Conservation (phyloP, 257 asterid genomes). For the Verbena officinalis region DNA sequence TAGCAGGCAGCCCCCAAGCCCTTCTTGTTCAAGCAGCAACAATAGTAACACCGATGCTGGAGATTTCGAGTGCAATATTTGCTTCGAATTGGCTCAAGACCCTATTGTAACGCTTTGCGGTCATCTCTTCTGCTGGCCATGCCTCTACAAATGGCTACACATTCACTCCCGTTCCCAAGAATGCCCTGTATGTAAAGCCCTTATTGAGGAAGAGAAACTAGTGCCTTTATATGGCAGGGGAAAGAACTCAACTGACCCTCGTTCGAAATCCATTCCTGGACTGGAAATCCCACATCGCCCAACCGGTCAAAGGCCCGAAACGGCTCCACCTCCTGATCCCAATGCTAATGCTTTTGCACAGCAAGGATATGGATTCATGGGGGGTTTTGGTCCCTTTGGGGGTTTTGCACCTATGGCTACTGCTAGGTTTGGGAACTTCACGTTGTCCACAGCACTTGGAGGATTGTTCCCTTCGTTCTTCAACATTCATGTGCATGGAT, state of each 20-base stretch:
- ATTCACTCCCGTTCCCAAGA: constrained; percentile 44
- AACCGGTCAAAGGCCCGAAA: constrained; percentile 58
- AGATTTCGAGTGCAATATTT: constrained; percentile 49
- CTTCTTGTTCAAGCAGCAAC: constrained; percentile 34
- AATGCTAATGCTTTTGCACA: constrained; percentile 45
- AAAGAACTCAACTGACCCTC: constrained; percentile 40
- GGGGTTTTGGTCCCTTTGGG: constrained; percentile 53
- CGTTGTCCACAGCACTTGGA: constrained; percentile 52
- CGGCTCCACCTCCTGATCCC: constrained; percentile 56
- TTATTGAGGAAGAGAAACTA: constrained; percentile 43
- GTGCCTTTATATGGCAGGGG: constrained; percentile 48
- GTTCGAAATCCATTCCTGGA: constrained; percentile 49
- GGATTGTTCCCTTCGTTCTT: constrained; percentile 54
- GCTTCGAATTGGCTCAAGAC: constrained; percentile 52
- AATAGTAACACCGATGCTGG: constrained; percentile 34
- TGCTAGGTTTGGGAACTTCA: constrained; percentile 55
- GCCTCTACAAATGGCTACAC: constrained; percentile 54
- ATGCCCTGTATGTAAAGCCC: constrained; percentile 54
- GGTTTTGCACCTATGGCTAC: constrained; percentile 53
- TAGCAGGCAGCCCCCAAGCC: constrained; percentile 37
- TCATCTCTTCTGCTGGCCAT: constrained; percentile 54
- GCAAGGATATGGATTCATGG: constrained; percentile 50
- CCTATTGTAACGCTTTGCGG: constrained; percentile 51
- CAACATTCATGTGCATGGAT: constrained; percentile 56
- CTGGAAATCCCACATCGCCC: constrained; percentile 64